These are phyloP conservation scores for Acacia melanoxylon DNA, from an alignment of 306 rosid species.

Conservation along the genomic window DNA sequence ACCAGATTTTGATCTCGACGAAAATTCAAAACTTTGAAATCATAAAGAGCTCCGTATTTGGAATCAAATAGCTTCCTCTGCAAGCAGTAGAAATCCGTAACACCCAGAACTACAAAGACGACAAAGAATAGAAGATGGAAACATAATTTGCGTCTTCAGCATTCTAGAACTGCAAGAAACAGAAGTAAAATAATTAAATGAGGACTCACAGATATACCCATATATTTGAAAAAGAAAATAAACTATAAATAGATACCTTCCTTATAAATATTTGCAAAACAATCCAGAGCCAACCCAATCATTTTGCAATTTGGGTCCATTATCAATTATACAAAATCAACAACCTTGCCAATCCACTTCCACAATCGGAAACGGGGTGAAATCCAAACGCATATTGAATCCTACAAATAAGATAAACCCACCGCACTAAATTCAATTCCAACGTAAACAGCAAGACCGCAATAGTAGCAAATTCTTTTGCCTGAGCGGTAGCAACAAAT, in stretches of 20 bases:
- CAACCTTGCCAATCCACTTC: not conserved
- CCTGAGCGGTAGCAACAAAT: not conserved
- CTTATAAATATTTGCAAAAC: not conserved
- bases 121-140: not conserved
- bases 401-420: not conserved
- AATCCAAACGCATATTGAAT: not conserved
- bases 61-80: not conserved
- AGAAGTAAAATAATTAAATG: not conserved
- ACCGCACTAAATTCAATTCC: not conserved
- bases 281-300: not conserved
- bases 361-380: not conserved
- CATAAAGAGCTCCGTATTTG: not conserved
- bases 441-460: not conserved
- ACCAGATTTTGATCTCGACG: slow-evolving; percentile 17
- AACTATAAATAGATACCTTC: not conserved
- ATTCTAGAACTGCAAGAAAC: slow-evolving; percentile 8
- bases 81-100: not conserved
- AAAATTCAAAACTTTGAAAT: slow-evolving; percentile 23
- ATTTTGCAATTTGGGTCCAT: not conserved
- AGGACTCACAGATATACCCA: not conserved
- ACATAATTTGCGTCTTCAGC: not conserved
- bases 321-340: not conserved
- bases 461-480: not conserved
- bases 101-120: not conserved
- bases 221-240: not conserved